Evolutionary conservation across 257 asterid genomes (phyloP), one percentile per base, ranked within the genome.

Genomic region (Lycium barbarum): DNA sequence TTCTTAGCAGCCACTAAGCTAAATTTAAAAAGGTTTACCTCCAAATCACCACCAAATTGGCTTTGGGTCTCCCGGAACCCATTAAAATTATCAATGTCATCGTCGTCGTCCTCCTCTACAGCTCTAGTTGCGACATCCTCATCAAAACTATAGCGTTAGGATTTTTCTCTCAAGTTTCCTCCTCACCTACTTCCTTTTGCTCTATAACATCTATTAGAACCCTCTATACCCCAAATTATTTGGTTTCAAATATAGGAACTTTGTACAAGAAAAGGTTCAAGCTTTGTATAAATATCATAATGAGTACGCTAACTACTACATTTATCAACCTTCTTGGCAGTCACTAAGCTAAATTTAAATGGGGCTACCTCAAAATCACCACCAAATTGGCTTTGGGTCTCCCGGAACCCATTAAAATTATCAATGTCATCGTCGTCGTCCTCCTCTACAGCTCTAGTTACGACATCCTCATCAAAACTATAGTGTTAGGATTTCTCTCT

Each of bases 151-250:
- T 57, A 2, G 58, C 85, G 13, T 53, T 87, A 36, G 88, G 89
- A 82, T 89, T 86, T 58, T 86, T 86, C 85, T 84, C 73, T 1
- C 89, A 86, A 4, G 68, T 90, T 86, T 97, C 98, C 87, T 95
- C 99, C 55, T 88, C 92, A 81, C 93, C 92, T 73, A 97, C 89
- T 87, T 95, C 99, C 90, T 86, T 93, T 79, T 95, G 98, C 95
- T 94, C 33, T 26, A 26, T 26, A 26, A 26, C 33, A 26, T 66
- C 45, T 66, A 36, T 36, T 4, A 18, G 51, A 68, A 68, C 1
- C 78, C 53, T 68, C 54, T 38, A 38, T 55, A 14, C 62, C 62
- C 62, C 62, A 40, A 40, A 40, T 40, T 40, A 40, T 40, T 40
- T 40, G 45, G 45, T 40, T 40, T 40, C 45, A 4, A 40, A 40